These are phyloP conservation scores for Vanrija sp. DNA, from an alignment of 1,284 basidiomycete species.

Conservation along the genomic window DNA sequence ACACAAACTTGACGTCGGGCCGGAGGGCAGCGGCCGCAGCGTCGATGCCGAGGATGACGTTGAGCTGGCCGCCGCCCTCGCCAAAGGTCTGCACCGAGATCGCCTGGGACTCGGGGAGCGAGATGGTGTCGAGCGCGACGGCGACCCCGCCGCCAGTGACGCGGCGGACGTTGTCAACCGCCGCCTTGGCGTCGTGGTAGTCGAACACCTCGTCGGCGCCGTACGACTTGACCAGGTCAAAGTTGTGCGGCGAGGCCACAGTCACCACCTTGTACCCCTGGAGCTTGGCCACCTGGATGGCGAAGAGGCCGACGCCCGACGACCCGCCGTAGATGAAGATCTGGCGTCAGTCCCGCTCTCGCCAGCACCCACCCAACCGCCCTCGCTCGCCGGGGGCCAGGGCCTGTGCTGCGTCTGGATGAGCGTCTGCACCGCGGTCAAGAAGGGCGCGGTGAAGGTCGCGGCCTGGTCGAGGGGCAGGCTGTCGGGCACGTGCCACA, in stretches of 20 bases:
- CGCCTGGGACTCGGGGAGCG: conserved; percentile 22
- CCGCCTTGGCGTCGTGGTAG: conserved; percentile 27
- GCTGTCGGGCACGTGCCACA: conserved; percentile 23
- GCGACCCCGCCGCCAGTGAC: conserved; percentile 32
- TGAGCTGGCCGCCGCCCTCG: conserved; percentile 23
- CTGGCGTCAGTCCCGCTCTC: conserved; percentile 7
- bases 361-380: conserved; percentile 4
- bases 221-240: conserved; percentile 47
- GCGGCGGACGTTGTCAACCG: conserved; percentile 24
- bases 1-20: conserved; percentile 24
- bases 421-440: conserved; percentile 17
- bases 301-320: conserved; percentile 51
- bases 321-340: conserved; percentile 52
- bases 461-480: conserved; percentile 48
- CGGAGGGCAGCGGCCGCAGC: conserved; percentile 17
- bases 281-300: conserved; percentile 51
- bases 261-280: conserved; percentile 51
- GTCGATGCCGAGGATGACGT: conserved; percentile 24
- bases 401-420: conserved; percentile 7
- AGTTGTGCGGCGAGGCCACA: conserved; percentile 49
- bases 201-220: conserved; percentile 49
- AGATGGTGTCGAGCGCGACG: conserved; percentile 36
- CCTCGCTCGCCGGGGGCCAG: conserved; percentile 12
- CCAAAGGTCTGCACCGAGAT: conserved; percentile 29
- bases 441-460: conserved; percentile 46